These are phyloP conservation scores for Penicillium longicatenatum DNA, from an alignment of 495 filamentous ascomycete genomes.

Conservation along the genomic window DNA sequence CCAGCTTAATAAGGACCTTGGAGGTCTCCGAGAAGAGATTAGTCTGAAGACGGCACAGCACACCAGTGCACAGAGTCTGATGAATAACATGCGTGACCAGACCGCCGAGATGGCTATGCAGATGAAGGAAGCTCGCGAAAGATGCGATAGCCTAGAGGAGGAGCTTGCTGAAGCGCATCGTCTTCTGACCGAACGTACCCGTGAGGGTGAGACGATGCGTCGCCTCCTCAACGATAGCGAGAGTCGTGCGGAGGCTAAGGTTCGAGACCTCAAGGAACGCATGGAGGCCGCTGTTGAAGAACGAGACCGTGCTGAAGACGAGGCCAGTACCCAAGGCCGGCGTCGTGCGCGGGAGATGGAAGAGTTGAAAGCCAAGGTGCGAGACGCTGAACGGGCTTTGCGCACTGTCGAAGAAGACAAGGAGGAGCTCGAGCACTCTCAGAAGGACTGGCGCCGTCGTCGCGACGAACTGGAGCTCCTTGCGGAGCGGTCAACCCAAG, in stretches of 20 bases:
- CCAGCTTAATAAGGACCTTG: constrained; percentile 64
- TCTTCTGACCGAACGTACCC: constrained; percentile 85
- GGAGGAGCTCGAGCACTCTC: constrained; percentile 67
- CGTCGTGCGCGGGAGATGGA: constrained; percentile 80
- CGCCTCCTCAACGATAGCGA: constrained; percentile 85
- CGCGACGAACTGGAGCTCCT: constrained; percentile 73
- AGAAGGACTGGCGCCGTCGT: constrained; percentile 71
- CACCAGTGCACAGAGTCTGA: constrained; percentile 77
- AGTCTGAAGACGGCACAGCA: constrained; percentile 85
- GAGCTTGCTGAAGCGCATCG: constrained; percentile 87
- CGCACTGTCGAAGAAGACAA: constrained; percentile 67
- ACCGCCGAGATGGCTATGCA: constrained; percentile 85
- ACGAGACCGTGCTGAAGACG: constrained; percentile 89
- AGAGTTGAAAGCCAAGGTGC: constrained; percentile 74
- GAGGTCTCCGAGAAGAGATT: constrained; percentile 74
- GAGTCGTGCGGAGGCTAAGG: constrained; percentile 72
- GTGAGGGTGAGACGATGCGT: constrained; percentile 95
- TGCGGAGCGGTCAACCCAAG: constrained; percentile 65
- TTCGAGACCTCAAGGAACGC: constrained; percentile 84
- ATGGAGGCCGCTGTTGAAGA: constrained; percentile 91
- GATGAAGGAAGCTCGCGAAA: constrained; percentile 83
- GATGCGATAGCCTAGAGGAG: constrained; percentile 88
- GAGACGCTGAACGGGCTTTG: constrained; percentile 78
- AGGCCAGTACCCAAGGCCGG: constrained; percentile 75
- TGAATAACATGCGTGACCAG: constrained; percentile 92